Evolutionary conservation across 2,329 filamentous ascomycete species (phyloP).

Genomic region (Microsporum ferrugineum): DNA sequence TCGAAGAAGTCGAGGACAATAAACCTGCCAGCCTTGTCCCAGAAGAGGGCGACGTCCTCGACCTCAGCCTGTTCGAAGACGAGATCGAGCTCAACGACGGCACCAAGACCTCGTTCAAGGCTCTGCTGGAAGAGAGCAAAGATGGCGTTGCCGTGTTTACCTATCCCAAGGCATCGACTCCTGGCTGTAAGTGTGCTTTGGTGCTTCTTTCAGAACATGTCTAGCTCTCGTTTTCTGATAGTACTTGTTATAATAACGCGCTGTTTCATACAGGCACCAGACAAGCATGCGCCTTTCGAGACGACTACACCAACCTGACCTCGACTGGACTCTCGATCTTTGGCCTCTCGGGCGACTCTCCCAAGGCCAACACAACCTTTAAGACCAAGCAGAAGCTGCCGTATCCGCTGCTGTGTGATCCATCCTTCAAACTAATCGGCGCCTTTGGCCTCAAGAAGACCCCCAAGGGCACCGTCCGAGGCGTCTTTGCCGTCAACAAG

Average conservation of each 20-base stretch:
- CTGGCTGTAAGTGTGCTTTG: conserved; percentile 60
- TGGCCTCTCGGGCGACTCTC: conserved; percentile 75
- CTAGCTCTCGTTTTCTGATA: neutral
- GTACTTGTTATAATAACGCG: neutral
- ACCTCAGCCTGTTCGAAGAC: conserved; percentile 46
- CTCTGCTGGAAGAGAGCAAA: conserved; percentile 71
- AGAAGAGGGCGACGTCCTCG: conserved; percentile 39
- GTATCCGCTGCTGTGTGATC: conserved; percentile 81
- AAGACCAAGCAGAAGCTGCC: conserved; percentile 81
- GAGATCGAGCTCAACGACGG: conserved; percentile 81
- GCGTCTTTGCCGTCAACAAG: conserved; percentile 80
- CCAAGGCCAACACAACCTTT: conserved; percentile 88
- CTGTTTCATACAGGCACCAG: conserved; percentile 56
- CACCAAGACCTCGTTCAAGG: conserved; percentile 63
- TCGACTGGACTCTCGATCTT: conserved; percentile 74
- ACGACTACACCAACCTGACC: conserved; percentile 65
- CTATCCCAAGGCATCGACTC: conserved; percentile 88
- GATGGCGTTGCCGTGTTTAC: conserved; percentile 85
- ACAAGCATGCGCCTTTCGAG: conserved; percentile 87
- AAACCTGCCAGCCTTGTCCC: neutral
- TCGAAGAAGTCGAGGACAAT: neutral
- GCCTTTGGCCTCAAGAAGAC: conserved; percentile 85
- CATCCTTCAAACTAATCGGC: conserved; percentile 58
- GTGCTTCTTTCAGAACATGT: too few relatives aligned
- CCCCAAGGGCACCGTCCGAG: conserved; percentile 67